Base-by-base conservation (phyloP, 495 filamentous ascomycete genomes). In the Oleoguttula mirabilis region DNA sequence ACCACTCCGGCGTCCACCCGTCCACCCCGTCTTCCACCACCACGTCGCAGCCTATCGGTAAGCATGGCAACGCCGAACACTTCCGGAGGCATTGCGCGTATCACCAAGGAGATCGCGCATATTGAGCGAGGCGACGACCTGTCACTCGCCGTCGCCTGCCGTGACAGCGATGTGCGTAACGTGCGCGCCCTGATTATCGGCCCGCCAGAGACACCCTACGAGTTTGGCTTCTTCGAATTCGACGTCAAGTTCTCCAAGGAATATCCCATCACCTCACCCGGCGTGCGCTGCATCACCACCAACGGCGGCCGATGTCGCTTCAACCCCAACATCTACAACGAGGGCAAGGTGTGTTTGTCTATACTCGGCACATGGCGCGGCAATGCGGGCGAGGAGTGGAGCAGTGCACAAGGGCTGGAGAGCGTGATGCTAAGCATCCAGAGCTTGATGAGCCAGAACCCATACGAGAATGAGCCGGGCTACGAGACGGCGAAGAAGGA, bases 401-500 rank as follows among this genome's bases (percentile, higher is more conserved):
- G 86, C 21, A 82, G 87, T 0, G 92, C 90, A 2, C 90, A 96
- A 58, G 88, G 90, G 14, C 67, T 98, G 3, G 90, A 98, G 59
- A 95, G 90, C 0, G 82, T 95, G 36, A 60, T 98, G 22, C 75
- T 96, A 22, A 96, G 90, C 4, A 95, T 98, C 39, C 90, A 98
- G 60, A 94, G 86, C 55, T 66, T 98, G 21, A 87, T 98, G 79
- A 92, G 86, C 1, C 63, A 75, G 17, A 94, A 95, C 57, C 90
- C 90, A 0, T 98, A 94, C 60, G 84, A 90, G 60, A 93, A 95
- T 51, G 90, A 98, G 56, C 90, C 90, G 14, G 90, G 90, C 7
- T 94, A 82, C 51, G 90, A 95, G 52, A 71, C 80, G 15, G 77
- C 76, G 23, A 70, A 73, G 16, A 60, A 66, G 3, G 61, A 69